Base-by-base conservation (phyloP, 148 eudicot species). In the Rhododendron griersonianum region DNA sequence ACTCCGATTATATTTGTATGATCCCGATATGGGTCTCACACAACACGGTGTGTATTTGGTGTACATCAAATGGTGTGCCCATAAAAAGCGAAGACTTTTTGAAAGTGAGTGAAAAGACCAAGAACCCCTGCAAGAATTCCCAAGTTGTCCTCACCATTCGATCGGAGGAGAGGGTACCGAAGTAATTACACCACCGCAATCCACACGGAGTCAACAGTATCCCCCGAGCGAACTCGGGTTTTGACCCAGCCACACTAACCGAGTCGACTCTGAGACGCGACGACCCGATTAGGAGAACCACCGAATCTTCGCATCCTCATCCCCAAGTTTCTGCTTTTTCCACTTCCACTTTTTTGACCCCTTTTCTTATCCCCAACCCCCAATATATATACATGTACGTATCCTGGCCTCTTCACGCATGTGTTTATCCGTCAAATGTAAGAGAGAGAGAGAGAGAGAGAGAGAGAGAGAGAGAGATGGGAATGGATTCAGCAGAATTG, bases 221-320 rank as follows among this genome's bases (percentile, higher is more conserved):
- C 21, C 44, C 2, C 25, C 51, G 16, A 35, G 45, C 47, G n/a
- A 80, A 50, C 82, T 14, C 82, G 39, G 47, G 16, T 45, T 39
- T 9, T 57, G 8, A 39, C 84, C 23, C 75, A 44, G 55, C 37
- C 35, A 44, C 19, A 11, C 21, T 37, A 78, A 10, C 3, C 25
- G 71, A 81, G 53, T 65, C 82, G 89, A 89, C 88, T 82, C 91
- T 35, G 76, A 25, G 81, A 92, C 90, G 94, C 94, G 91, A 88
- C 90, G 92, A 88, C 87, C 81, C 94, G 94, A 78, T 39, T 86
- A 41, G 63, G 90, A 67, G 47, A 83, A 25, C 84, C 84, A 14
- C 21, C 21, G 55, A 83, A 63, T 83, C 76, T 83, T 33, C 16
- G 37, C 53, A 4, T 67, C 15, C 78, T 82, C 7, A 82, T 80